Conservation (phyloP, 768 basidiomycete genomes). For the Ephemerocybe angulata region DNA sequence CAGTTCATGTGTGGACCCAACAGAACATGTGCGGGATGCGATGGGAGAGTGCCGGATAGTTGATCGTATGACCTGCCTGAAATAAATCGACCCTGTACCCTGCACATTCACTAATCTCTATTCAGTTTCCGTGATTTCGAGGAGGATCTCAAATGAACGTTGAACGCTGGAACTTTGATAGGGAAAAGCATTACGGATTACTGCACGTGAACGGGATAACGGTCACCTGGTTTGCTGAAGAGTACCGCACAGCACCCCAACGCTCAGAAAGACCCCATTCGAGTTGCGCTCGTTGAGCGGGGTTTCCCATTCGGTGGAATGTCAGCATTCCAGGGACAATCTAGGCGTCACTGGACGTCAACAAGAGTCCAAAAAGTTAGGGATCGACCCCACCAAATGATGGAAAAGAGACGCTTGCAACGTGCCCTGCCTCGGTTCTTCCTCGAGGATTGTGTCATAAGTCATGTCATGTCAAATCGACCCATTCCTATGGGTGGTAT, state of each 20-base stretch:
- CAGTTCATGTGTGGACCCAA: neutral
- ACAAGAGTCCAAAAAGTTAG: too few species aligned
- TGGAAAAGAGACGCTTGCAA: neutral
- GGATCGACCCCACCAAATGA: neutral
- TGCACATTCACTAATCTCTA: neutral
- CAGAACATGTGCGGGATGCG: neutral
- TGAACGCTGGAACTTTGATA: neutral
- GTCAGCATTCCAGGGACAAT: neutral
- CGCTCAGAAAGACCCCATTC: too few species aligned
- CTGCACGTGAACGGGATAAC: neutral
- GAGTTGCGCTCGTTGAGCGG: too few species aligned
- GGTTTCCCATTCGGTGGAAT: neutral
- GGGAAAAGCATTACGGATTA: neutral
- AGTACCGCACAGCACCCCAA: neutral
- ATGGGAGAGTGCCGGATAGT: neutral
- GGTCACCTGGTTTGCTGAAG: neutral
- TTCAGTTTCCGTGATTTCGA: constrained; percentile 2
- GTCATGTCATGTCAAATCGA: constrained; percentile 1
- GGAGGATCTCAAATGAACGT: neutral
- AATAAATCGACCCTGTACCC: constrained; percentile 1
- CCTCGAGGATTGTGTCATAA: constrained; percentile 5
- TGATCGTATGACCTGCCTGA: constrained; percentile 4
- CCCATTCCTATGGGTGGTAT: neutral
- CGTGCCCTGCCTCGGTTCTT: neutral
- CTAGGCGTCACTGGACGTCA: neutral